phyloP scores from a whole-genome alignment of 2,329 filamentous ascomycete genomes.

The Periconia sp. region DNA sequence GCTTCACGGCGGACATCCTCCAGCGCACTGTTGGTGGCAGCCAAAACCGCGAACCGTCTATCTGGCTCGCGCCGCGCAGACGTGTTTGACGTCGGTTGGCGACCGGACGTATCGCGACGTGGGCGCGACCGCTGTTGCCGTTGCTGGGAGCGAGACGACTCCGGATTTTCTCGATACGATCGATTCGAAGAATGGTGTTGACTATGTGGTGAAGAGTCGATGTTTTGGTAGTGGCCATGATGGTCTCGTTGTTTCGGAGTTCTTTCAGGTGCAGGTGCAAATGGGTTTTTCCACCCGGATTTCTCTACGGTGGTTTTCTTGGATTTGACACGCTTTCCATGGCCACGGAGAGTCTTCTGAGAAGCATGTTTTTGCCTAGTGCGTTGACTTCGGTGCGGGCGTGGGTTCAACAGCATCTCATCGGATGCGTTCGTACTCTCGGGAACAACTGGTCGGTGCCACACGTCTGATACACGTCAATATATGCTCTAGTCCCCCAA shows the following conservation, averaged over 20 bases:
- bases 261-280: constrained; percentile 34
- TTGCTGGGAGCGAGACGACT: constrained; percentile 23
- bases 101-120: constrained; percentile 20
- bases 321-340: constrained; percentile 39
- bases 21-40: constrained; percentile 40
- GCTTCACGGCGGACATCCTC: constrained; percentile 40
- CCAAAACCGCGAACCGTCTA: constrained; percentile 40
- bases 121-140: constrained; percentile 33
- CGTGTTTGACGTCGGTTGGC: constrained; percentile 36
- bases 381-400: constrained; percentile 36
- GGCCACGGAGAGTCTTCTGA: constrained; percentile 37
- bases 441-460: constrained; percentile 29
- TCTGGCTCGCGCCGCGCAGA: constrained; percentile 37
- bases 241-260: constrained; percentile 23
- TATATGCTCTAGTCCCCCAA: constrained; percentile 1
- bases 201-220: constrained; percentile 31
- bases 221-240: constrained; percentile 30
- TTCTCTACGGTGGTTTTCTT: constrained; percentile 30
- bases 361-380: constrained; percentile 36
- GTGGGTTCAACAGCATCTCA: constrained; percentile 39
- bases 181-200: constrained; percentile 17
- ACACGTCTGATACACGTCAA: constrained; percentile 22
- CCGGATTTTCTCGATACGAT: constrained; percentile 13
- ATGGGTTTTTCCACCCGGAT: constrained; percentile 31
- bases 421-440: constrained; percentile 33